A percentile compares a stretch with the other conserved stretches of the same genome.
phyloP scores from a whole-genome alignment of 306 rosid genomes.

The Casuarina glauca region DNA sequence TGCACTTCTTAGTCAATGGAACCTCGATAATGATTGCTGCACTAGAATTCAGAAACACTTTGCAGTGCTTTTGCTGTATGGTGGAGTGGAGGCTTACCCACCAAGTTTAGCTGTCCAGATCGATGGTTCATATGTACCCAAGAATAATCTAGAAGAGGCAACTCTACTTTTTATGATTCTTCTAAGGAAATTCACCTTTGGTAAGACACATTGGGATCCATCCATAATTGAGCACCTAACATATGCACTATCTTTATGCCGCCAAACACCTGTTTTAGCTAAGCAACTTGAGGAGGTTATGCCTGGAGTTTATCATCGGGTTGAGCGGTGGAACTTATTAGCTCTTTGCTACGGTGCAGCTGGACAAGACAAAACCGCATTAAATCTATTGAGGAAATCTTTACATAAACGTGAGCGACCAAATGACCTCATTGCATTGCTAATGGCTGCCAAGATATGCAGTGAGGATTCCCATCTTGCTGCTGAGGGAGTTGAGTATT shows the following conservation, averaged over 20 bases:
- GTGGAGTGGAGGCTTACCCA: slow-evolving; percentile 89
- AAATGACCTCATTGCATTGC: slow-evolving; percentile 61
- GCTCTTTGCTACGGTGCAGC: slow-evolving; percentile 83
- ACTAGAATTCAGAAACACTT: slow-evolving; percentile 86
- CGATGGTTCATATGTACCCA: slow-evolving; percentile 82
- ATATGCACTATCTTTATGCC: slow-evolving; percentile 81
- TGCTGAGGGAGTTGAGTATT: slow-evolving; percentile 75
- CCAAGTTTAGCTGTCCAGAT: slow-evolving; percentile 84
- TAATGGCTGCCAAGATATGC: slow-evolving; percentile 84
- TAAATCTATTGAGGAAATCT: slow-evolving; percentile 77
- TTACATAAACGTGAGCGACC: slow-evolving; percentile 88
- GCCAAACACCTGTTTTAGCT: slow-evolving; percentile 76
- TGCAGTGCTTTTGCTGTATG: slow-evolving; percentile 70
- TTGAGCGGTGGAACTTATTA: slow-evolving; percentile 85
- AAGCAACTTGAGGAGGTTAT: slow-evolving; percentile 76
- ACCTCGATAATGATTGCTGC: slow-evolving; percentile 76
- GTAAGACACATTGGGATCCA: slow-evolving; percentile 86
- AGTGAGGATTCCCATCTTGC: slow-evolving; percentile 72
- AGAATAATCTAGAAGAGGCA: slow-evolving; percentile 92
- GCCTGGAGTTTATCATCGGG: slow-evolving; percentile 88
- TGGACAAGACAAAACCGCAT: slow-evolving; percentile 60
- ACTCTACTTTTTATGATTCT: slow-evolving; percentile 86
- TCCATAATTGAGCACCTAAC: slow-evolving; percentile 87
- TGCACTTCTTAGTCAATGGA: slow-evolving; percentile 90
- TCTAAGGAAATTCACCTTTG: slow-evolving; percentile 57